A percentile compares a stretch with the other conserved stretches of the same genome.
Evolutionary conservation across 108 stramenopile genomes (phyloP).

Genomic region (Nannochloropsis salina): DNA sequence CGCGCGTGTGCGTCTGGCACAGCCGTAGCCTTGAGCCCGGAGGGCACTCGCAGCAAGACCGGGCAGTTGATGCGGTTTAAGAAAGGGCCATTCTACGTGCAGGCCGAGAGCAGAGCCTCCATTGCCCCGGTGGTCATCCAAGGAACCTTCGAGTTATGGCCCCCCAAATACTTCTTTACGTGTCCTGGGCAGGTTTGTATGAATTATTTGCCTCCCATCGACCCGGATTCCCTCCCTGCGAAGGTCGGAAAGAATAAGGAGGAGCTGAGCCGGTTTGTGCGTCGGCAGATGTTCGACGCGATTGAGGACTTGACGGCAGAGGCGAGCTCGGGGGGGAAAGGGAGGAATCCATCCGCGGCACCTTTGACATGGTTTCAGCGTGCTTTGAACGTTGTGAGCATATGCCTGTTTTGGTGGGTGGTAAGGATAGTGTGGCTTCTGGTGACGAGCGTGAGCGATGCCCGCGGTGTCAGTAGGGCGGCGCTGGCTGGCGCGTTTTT

Average conservation of each 20-base stretch:
- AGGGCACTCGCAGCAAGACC: slow-evolving; percentile 14
- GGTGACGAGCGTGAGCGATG: not conserved
- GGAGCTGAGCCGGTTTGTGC: not conserved
- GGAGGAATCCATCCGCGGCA: not conserved
- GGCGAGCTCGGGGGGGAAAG: not conserved
- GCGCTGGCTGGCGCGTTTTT: not conserved
- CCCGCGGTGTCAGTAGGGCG: not conserved
- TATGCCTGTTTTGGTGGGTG: not conserved
- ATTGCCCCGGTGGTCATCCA: not conserved
- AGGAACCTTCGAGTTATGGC: slow-evolving; percentile 7
- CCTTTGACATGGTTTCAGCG: not conserved
- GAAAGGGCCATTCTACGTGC: not conserved
- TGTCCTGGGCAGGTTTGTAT: not conserved
- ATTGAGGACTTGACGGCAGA: not conserved
- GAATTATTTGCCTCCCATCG: not conserved
- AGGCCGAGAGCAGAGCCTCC: not conserved
- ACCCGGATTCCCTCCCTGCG: not conserved
- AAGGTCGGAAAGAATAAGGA: not conserved
- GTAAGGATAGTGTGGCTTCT: not conserved
- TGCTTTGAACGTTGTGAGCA: not conserved
- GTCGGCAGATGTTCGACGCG: not conserved
- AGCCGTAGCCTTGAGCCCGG: not conserved
- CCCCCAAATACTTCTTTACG: not conserved
- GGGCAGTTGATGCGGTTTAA: slow-evolving; percentile 20
- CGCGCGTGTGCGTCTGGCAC: not conserved